Evolutionary conservation across 176 grass and related monocot species (phyloP), one percentile per base, ranked within the genome.

Genomic region (Poa pratensis): DNA sequence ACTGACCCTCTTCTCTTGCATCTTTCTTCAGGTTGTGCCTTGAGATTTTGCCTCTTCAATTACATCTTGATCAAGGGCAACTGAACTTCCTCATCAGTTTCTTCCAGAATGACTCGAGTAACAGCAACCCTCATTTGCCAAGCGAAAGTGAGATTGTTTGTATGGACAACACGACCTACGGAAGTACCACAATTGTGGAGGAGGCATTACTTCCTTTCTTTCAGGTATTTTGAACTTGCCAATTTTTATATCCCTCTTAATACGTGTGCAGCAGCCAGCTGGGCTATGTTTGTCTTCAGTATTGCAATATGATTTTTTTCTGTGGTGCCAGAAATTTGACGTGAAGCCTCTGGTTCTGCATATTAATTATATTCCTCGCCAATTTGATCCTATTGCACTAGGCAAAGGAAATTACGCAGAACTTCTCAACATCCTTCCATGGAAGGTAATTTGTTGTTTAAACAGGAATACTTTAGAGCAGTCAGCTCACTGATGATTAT

Each of bases 191-290:
- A 79, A 86, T 99, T 73, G 90, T 81, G 30, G 93, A 92, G 60
- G 96, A 96, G 86, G 93, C 96, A 61, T 80, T 99, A 45, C 96
- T 99, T 88, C 96, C 96, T 76, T 99, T 99, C 76, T 99, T 99
- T 88, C 96, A 99, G 96, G 96, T 94, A 85, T 87, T 78, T 85
- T 64, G n/a, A 67, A 68, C 87, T 84, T 39, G 67, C 61, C 34
- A 18, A 45, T 82, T 70, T 69, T 35, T 50, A 8, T 37, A 78
- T 85, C 74, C 58, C 28, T 59, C 35, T 67, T 79, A 35, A 26
- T 60, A 43, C 42, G 26, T 80, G 28, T 15, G 26, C 17, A 28
- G 46, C 23, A 86, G 34, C 15, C 3, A 30, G 24, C 34, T 83
- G 24, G n/a, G 28, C 15, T 79, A 37, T 52, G 14, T 66, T 46